Conservation (phyloP, 2,329 filamentous ascomycete genomes). For the Beauveria caledonica region DNA sequence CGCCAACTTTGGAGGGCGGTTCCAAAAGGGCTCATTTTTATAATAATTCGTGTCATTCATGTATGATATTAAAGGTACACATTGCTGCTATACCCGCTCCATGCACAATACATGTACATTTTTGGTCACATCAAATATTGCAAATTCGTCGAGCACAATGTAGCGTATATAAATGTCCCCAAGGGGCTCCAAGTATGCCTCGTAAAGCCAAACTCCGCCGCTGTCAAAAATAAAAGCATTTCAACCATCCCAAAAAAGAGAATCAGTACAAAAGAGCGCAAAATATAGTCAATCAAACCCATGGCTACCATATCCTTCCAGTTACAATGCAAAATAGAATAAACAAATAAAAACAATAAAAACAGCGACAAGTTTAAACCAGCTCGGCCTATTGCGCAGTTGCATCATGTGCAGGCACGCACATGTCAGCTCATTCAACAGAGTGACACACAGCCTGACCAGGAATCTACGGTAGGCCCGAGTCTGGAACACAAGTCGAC, state of each 20-base stretch:
- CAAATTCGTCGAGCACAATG: not conserved
- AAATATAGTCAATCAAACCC: not conserved
- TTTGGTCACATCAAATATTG: too few relatives aligned
- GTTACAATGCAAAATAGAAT: conserved; percentile 7
- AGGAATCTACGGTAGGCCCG: not conserved
- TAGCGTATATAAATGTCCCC: conserved; percentile 6
- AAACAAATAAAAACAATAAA: conserved; percentile 2
- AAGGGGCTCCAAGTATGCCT: conserved; percentile 2
- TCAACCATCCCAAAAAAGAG: not conserved
- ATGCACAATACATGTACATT: not conserved
- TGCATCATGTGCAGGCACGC: not conserved
- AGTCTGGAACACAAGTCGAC: not conserved
- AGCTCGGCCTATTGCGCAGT: not conserved
- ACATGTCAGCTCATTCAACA: not conserved
- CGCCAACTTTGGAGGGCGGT: conserved; percentile 72
- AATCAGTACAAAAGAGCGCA: not conserved
- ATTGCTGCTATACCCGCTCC: too few relatives aligned
- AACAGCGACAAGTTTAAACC: not conserved
- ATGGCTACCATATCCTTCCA: conserved; percentile 3
- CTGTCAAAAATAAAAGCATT: conserved; percentile 14
- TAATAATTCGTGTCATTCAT: conserved; percentile 19
- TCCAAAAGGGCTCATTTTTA: conserved; percentile 64
- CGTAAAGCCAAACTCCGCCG: conserved; percentile 14
- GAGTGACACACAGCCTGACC: not conserved
- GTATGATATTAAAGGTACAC: not conserved